Percentiles rank a stretch among this genome's conserved stretches.
These are phyloP conservation scores for Iberis amara DNA, from an alignment of 441 rosid species.

Conservation along the genomic window DNA sequence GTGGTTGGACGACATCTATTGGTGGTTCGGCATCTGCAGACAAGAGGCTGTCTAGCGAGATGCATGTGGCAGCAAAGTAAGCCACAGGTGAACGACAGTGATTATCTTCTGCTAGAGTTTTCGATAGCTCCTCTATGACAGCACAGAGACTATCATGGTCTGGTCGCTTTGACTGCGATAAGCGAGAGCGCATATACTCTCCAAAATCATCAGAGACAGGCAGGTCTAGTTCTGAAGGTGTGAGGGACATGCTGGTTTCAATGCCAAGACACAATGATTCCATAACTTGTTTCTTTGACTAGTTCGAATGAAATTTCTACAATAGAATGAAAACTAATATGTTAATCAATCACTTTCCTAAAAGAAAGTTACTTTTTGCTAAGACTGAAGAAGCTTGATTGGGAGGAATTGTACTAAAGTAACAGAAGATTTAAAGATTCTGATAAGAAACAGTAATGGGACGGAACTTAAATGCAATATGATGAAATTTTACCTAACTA, in stretches of 20 bases:
- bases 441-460: too few species aligned
- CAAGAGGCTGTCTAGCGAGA: conserved; percentile 54
- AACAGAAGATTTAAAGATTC: too few species aligned
- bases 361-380: too few species aligned
- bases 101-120: conserved; percentile 62
- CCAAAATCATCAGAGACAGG: conserved; percentile 44
- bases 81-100: conserved; percentile 55
- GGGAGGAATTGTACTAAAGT: too few species aligned
- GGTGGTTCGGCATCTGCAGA: conserved; percentile 36
- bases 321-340: neutral
- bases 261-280: conserved; percentile 21
- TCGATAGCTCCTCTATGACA: conserved; percentile 62
- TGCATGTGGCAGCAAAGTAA: conserved; percentile 58
- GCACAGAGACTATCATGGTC: conserved; percentile 62
- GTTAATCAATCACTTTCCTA: too few species aligned
- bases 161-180: conserved; percentile 46
- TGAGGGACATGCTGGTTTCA: conserved; percentile 19
- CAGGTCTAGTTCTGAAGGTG: conserved; percentile 4
- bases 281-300: conserved; percentile 12
- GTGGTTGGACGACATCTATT: conserved; percentile 44
- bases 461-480: too few species aligned
- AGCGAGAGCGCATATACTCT: conserved; percentile 45
- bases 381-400: too few species aligned
- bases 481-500: too few species aligned
- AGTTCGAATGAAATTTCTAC: conserved; percentile 1